Evolutionary conservation across 2,329 filamentous ascomycete species (phyloP), one percentile per base, ranked within the genome.

Genomic region (Aspergillus brunneoviolaceus): DNA sequence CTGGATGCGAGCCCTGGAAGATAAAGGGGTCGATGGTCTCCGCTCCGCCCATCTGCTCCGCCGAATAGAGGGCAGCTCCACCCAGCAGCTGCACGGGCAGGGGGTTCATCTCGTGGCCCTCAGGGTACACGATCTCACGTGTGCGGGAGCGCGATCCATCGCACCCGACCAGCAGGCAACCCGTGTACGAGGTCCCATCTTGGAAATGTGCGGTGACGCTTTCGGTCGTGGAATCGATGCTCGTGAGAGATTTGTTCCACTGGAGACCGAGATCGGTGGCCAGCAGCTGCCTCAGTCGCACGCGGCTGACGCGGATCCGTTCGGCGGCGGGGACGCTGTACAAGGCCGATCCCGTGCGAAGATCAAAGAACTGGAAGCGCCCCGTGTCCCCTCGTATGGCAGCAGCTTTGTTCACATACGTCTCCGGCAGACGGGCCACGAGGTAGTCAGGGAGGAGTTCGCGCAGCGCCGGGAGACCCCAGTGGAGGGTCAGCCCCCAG

Each of bases 401-500:
- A 66, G 85, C 79, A 60, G 76, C 70, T n/a, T 79, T 75, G 68
- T 85, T 82, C 49, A 88, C 82, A 65, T 83, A 84, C 0, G 81
- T 77, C 51, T 82, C 80, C 1, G 80, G 77, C 2, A 87, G 70
- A 0, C 78, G 77, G 2, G 69, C 67, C 3, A 80, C 69, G 6
- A 86, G 70, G 12, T 80, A 72, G 0, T 77, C 68, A 0, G 85
- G 82, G 29, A 88, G 74, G 23, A 87, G 75, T 7, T 76, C 69
- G 49, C 81, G 77, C 47, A 88, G 74, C 1, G 77, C 78, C 0
- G 81, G 77, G 10, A 87, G 77, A 4, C 83, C 84, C 85, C 85
- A 89, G 68, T 88, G 84, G 59, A 89, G 75, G 0, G 85, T 88
- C 59, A 89, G 75, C 3, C 85, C 87, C 87, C 86, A 89, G 62